These are phyloP conservation scores for Fraxinus nigra DNA, from an alignment of 305 asterid species.

Conservation along the genomic window DNA sequence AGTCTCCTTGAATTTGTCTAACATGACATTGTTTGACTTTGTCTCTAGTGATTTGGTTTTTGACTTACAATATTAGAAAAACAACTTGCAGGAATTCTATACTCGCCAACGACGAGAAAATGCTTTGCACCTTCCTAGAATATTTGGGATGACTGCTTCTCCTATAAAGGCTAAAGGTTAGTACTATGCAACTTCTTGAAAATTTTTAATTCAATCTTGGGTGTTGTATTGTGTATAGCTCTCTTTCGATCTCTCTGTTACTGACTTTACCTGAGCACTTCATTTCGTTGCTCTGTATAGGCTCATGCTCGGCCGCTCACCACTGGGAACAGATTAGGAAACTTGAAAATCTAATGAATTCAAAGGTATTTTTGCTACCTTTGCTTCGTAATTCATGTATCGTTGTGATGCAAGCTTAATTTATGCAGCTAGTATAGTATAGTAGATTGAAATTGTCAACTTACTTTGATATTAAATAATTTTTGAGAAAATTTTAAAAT, in stretches of 20 bases:
- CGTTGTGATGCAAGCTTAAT: neutral
- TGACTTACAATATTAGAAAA: neutral
- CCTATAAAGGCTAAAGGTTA: conserved; percentile 89
- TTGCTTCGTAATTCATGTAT: neutral
- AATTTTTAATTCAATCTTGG: neutral
- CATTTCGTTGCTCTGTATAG: conserved; percentile 33
- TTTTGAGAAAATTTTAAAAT: neutral
- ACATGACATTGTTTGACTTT: neutral
- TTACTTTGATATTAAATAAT: neutral
- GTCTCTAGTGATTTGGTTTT: neutral
- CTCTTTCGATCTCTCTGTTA: neutral
- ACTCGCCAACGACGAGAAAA: conserved; percentile 38
- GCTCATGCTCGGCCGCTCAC: conserved; percentile 26
- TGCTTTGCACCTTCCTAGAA: conserved; percentile 55
- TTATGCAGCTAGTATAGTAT: neutral
- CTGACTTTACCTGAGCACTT: conserved; percentile 10
- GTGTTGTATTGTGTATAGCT: neutral
- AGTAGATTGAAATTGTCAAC: neutral
- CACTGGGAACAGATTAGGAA: conserved; percentile 56
- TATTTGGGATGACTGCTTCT: conserved; percentile 95
- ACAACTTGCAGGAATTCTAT: conserved; percentile 61
- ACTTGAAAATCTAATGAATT: conserved; percentile 77
- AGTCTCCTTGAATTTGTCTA: neutral
- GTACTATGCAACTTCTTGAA: conserved; percentile 3
- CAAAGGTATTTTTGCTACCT: conserved; percentile 54